These are phyloP conservation scores for Xanthoceras sorbifolium DNA, from an alignment of 345 rosid species.

Conservation along the genomic window DNA sequence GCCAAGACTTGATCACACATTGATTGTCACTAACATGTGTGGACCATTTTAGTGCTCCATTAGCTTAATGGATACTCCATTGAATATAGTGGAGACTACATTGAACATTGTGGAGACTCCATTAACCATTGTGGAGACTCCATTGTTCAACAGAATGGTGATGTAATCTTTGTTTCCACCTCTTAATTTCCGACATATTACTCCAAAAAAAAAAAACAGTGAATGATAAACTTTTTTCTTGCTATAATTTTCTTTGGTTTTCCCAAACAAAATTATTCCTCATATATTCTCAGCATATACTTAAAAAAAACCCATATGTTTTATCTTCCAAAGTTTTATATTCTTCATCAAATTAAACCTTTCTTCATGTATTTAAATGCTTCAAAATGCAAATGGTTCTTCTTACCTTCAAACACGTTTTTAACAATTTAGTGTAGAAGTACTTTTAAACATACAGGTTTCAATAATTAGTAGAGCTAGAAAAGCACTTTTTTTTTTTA, in stretches of 20 bases:
- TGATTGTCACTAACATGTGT: too few relatives aligned
- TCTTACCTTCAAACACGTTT: not conserved
- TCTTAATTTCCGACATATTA: constrained; percentile 10
- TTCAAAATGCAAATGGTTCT: not conserved
- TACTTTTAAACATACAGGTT: not conserved
- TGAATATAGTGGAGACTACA: too few relatives aligned
- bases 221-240: not conserved
- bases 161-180: not conserved
- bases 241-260: not conserved
- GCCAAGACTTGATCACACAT: too few relatives aligned
- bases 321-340: not conserved
- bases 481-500: not conserved
- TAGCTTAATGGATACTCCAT: too few relatives aligned
- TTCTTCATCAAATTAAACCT: not conserved
- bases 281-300: constrained; percentile 14
- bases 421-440: too few relatives aligned
- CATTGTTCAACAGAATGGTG: too few relatives aligned
- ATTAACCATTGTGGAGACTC: too few relatives aligned
- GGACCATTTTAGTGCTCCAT: too few relatives aligned
- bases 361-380: not conserved
- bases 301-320: not conserved
- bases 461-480: not conserved
- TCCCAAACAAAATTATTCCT: not conserved
- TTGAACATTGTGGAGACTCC: too few relatives aligned
- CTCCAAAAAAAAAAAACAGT: not conserved